Evolutionary conservation across 768 basidiomycete genomes (phyloP), one percentile per base, ranked within the genome.

Genomic region (Psilocybe cubensis): DNA sequence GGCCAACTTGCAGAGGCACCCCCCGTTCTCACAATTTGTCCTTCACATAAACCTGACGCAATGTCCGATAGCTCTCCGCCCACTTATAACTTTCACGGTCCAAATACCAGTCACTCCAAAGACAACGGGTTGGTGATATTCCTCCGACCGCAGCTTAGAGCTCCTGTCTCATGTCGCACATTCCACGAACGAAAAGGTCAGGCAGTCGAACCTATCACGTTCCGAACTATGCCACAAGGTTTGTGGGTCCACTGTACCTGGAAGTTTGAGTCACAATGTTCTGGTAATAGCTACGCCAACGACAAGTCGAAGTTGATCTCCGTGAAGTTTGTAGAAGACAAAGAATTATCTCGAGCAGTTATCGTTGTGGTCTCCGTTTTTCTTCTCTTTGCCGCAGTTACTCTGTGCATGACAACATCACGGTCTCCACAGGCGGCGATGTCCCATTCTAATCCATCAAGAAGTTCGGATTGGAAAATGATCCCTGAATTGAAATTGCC

Each of bases 161-260:
- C 20, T 27, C 9, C 25, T 44, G 20, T 54, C 57, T 63, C 55
- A 33, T 53, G 31, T 24, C 41, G 38, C 12, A 29, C 24, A 56
- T 28, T 47, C 18, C 27, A 21, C 52, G 41, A 35, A 51, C 49
- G n/a, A 33, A 10, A 48, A 66, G 75, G 57, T 64, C 68, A 23
- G 75, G 75, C 14, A 73, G 74, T 54, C 68, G 73, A 40, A 76
- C 74, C 28, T 76, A 76, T 59, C 75, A 76, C 63, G 69, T 76
- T 47, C 74, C 75, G 28, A 76, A 76, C 55, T 75, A 75, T 57
- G 75, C 74, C 23, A 76, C 75, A 56, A 76, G 74, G 75, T 73
- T 35, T 42, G 69, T 57, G 38, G 48, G 46, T 51, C 9, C 21
- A 10, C 18, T 42, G 43, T 42, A 17, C 17, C 38, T 29, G 23